A percentile compares a stretch with the other conserved stretches of the same genome.
phyloP scores from a whole-genome alignment of 805 yeast species.

The Ogataea methanolica region DNA sequence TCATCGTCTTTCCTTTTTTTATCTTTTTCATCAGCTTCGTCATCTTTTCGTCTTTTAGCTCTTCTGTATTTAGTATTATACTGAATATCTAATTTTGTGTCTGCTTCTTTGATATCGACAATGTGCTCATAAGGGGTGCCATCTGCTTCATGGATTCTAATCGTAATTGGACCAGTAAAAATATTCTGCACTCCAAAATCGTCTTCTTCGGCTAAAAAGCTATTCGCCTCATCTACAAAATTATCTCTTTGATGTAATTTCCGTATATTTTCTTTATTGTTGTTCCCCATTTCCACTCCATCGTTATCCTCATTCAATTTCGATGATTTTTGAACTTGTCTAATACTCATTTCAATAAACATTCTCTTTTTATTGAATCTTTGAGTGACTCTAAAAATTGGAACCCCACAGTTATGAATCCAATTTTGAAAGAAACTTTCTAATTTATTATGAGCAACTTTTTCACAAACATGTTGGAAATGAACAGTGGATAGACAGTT shows the following conservation, averaged over 20 bases:
- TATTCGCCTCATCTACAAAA: conserved; percentile 42
- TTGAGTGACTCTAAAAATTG: conserved; percentile 84
- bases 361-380: conserved; percentile 89
- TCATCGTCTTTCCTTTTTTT: conserved; percentile 26
- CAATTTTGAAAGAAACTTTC: conserved; percentile 88
- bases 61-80: conserved; percentile 92
- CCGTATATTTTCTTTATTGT: conserved; percentile 9
- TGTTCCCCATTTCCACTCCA: conserved; percentile 11
- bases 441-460: conserved; percentile 81
- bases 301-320: conserved; percentile 14
- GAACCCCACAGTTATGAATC: conserved; percentile 87
- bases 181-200: conserved; percentile 42
- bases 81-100: conserved; percentile 86
- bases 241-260: conserved; percentile 27
- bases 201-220: conserved; percentile 38
- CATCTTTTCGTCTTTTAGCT: conserved; percentile 59
- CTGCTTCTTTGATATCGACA: conserved; percentile 80
- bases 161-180: conserved; percentile 93
- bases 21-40: conserved; percentile 33
- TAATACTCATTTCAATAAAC: conserved; percentile 89
- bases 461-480: conserved; percentile 91
- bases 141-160: conserved; percentile 95
- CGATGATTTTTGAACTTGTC: conserved; percentile 76
- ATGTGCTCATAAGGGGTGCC: conserved; percentile 99
- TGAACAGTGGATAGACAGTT: conserved; percentile 72